Evolutionary conservation across 371 early-diverging fungal genomes (phyloP), one percentile per base, ranked within the genome.

Genomic region (Haplosporangium sp.): DNA sequence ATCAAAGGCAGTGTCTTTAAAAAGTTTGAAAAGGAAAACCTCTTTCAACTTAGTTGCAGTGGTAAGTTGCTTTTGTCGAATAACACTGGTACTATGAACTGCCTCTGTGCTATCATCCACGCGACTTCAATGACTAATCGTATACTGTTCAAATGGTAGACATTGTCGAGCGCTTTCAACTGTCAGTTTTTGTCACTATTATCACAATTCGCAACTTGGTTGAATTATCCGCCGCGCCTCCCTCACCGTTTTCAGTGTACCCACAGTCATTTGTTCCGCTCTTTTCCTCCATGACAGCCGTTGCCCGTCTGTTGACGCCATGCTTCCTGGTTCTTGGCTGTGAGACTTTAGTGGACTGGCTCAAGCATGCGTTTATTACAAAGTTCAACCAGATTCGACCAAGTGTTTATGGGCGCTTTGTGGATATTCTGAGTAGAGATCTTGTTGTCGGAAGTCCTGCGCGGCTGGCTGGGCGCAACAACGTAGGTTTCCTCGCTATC

Each of bases 1-100:
- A 96, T 99, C 81, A 99, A 99, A 74, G 91, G 95, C 69, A 90
- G 91, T 55, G 98, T 99, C 1, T 98, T 98, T 70, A 99, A 99
- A 72, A 90, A 89, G 63, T 98, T 95, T 86, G 99, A 98, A 82
- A 89, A 90, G 69, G 98, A 97, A 70, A 97, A 96, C 73, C 83
- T 99, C 58, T 99, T 98, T 80, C 97, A 98, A 73, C 73, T 98
- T 21, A 87, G 91, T 21, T 97, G 98, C 79, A 90, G 91, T 51
- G 95, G 94, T 94, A 85, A 67, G 84, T 45, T 16, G 23, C 13
- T 16, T 42, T 21, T 10, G 48, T 42, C 2, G 14, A 0, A 37
- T 38, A 23, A 8, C 12, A 9, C 29, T 37, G 7, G 1, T 38
- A 7, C 46, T 59, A 23, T 14, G n/a, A 48, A 13, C 29, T 23